Evolutionary conservation across 139 green algal species (phyloP).

Genomic region (Tetratostichococcus sp.): DNA sequence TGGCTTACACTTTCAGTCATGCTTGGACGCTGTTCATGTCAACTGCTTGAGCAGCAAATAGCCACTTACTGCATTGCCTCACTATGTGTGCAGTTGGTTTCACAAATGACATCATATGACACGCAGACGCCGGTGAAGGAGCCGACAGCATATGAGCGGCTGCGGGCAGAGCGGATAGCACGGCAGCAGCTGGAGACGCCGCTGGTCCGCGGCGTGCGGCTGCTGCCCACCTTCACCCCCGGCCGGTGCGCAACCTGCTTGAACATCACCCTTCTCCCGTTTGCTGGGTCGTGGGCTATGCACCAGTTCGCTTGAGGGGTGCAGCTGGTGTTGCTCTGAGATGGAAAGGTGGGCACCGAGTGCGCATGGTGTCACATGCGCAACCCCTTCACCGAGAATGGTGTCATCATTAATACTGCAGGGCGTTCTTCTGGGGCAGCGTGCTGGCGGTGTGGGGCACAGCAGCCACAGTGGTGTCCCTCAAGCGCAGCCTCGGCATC

Average conservation of each 20-base stretch:
- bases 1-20: too few species aligned
- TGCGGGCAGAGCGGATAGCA: slow-evolving; percentile 20
- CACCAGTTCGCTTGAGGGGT: too few species aligned
- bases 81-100: too few species aligned
- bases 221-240: slow-evolving; percentile 25
- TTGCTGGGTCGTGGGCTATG: slow-evolving; percentile 13
- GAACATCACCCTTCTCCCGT: slow-evolving; percentile 16
- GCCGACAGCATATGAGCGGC: slow-evolving; percentile 29
- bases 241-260: slow-evolving; percentile 4
- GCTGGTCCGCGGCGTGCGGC: slow-evolving; percentile 11
- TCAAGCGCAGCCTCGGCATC: slow-evolving; percentile 24
- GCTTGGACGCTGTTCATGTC: too few species aligned
- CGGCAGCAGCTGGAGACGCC: slow-evolving; percentile 31
- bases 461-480: slow-evolving; percentile 26
- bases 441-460: slow-evolving; percentile 51
- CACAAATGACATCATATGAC: too few species aligned
- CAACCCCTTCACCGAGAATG: too few species aligned
- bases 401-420: not conserved
- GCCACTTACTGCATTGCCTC: too few species aligned
- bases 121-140: slow-evolving; percentile 5
- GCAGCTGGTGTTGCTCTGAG: too few species aligned
- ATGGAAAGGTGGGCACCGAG: too few species aligned
- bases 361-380: too few species aligned
- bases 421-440: slow-evolving; percentile 43
- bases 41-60: too few species aligned